Base-by-base conservation (phyloP, 108 stramenopile genomes). In the Nitzschia inconspicua region DNA sequence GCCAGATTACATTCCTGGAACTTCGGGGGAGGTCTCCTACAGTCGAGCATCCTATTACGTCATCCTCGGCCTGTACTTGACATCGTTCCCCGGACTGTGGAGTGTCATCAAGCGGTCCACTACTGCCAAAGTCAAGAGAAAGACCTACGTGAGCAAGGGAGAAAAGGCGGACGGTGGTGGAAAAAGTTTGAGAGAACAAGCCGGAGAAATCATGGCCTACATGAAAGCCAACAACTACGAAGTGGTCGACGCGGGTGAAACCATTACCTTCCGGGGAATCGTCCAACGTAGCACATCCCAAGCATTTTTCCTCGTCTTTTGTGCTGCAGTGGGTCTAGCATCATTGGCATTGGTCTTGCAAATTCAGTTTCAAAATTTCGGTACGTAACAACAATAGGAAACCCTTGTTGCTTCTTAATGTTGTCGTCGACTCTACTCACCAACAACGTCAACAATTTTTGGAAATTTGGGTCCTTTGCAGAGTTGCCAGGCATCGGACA, bases 191-290 rank as follows among this genome's bases (percentile, higher is more conserved):
- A 63, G 89, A n/a, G 81, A 87, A 51, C 85, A 91, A 57, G 91
- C 94, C 41, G 91, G 89, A 49, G 94, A 95, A 66, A 91, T 95
- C 47, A 95, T 95, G 94, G 94, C 94, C n/a, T 95, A 96, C 73
- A 91, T 96, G 86, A 93, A 91, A 63, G 89, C 95, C 22, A 94
- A 96, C 68, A 96, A 95, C 67, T 96, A 94, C 63, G 92, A 95
- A 51, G 92, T 96, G 4, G 83, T 83, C 36, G 79, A 86, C 25
- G 93, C 93, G 29, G 93, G 93, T 47, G 94, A 95, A 66, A 83
- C 85, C 10, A 97, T 97, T 44, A 93, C 82, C 13, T 97, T 97
- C 51, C 77, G 84, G 42, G 96, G 96, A 29, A 59, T 92, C 34
- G 80, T 97, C n/a, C 76, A 82, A 42, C 73, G 86, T 36, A 77